Conservation (phyloP, 1,284 basidiomycete species). For the Trichosporon ovoides region DNA sequence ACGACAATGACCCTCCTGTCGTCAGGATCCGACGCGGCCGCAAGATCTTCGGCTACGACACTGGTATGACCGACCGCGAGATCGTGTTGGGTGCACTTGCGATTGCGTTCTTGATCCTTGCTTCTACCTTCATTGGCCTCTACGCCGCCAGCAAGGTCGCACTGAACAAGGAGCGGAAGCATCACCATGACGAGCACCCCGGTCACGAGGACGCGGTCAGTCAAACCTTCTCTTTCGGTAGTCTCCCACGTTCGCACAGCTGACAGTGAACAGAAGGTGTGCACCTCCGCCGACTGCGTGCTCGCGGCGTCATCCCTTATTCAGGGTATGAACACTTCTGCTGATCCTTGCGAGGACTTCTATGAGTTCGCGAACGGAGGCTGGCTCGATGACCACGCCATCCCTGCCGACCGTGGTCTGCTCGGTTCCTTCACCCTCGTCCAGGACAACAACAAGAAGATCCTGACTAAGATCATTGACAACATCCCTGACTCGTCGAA, state of each 20-base stretch:
- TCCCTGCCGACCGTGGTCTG: slow-evolving; percentile 74
- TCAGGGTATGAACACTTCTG: slow-evolving; percentile 68
- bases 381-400: slow-evolving; percentile 71
- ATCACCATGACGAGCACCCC: slow-evolving; percentile 32
- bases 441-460: slow-evolving; percentile 48
- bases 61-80: slow-evolving; percentile 58
- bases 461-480: slow-evolving; percentile 50
- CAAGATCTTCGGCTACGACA: slow-evolving; percentile 6
- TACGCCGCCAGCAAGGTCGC: slow-evolving; percentile 81
- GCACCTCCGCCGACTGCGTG: slow-evolving; percentile 76
- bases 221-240: not conserved
- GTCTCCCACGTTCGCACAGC: not conserved
- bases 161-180: slow-evolving; percentile 54
- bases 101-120: slow-evolving; percentile 71
- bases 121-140: slow-evolving; percentile 82
- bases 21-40: not conserved
- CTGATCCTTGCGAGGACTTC: slow-evolving; percentile 94
- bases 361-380: slow-evolving; percentile 83
- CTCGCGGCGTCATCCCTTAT: slow-evolving; percentile 76
- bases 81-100: slow-evolving; percentile 71
- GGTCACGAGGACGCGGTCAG: slow-evolving; percentile 21
- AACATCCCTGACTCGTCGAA: slow-evolving; percentile 29
- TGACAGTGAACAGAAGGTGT: slow-evolving; percentile 58
- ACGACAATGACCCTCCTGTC: slow-evolving; percentile 9
- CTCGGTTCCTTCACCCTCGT: slow-evolving; percentile 52